A percentile compares a stretch with the other conserved stretches of the same genome.
Conservation (phyloP, 306 rosid genomes). For the Casuarina cunninghamiana region DNA sequence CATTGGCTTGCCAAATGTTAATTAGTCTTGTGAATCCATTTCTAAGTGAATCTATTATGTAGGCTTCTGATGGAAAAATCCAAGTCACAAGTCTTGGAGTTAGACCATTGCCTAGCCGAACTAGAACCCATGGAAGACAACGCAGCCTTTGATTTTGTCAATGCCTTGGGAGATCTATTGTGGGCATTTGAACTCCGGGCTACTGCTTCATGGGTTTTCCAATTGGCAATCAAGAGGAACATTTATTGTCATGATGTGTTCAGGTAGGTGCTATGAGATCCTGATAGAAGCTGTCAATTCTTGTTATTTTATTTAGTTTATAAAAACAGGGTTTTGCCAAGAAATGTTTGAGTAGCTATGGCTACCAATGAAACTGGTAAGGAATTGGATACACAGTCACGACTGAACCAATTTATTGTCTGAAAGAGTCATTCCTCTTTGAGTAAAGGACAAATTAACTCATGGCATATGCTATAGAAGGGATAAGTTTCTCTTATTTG, state of each 20-base stretch:
- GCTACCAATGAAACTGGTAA: slow-evolving; percentile 2
- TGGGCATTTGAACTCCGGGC: slow-evolving; percentile 98
- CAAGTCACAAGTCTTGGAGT: slow-evolving; percentile 62
- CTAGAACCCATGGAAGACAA: slow-evolving; percentile 69
- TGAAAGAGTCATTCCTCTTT: background rate
- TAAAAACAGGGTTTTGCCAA: slow-evolving; percentile 9
- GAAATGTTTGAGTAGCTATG: slow-evolving; percentile 7
- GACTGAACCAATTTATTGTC: background rate
- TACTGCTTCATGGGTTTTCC: slow-evolving; percentile 94
- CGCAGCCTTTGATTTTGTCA: slow-evolving; percentile 90
- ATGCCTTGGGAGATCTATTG: slow-evolving; percentile 83
- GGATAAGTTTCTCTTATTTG: background rate
- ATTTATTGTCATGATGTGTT: slow-evolving; percentile 67
- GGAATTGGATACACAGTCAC: background rate
- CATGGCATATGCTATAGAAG: background rate
- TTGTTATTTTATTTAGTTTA: slow-evolving; percentile 13
- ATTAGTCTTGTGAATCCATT: slow-evolving; percentile 19
- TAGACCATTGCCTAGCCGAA: slow-evolving; percentile 60
- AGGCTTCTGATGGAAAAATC: slow-evolving; percentile 87
- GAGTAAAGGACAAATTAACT: background rate
- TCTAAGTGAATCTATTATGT: slow-evolving; percentile 20
- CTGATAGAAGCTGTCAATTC: slow-evolving; percentile 17
- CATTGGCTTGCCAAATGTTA: slow-evolving; percentile 5
- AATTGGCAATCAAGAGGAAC: slow-evolving; percentile 74
- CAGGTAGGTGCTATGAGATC: slow-evolving; percentile 48